A percentile compares a stretch with the other conserved stretches of the same genome.
Evolutionary conservation across 441 rosid genomes (phyloP).

Genomic region (Populus hybrid): DNA sequence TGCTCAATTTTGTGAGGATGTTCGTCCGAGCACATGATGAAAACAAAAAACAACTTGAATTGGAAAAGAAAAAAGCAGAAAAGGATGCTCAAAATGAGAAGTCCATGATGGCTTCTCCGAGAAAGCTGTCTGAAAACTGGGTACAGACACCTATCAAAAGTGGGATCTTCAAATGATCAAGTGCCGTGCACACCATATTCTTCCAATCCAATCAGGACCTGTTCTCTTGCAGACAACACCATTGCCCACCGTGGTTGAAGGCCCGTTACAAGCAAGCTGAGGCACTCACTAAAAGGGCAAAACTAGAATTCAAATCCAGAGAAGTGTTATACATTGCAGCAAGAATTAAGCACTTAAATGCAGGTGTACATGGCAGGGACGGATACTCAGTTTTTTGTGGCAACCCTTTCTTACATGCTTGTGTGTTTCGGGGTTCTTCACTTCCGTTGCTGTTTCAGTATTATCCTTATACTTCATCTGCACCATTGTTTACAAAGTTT

Average conservation of each 20-base stretch:
- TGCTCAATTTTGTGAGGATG: constrained; percentile 77
- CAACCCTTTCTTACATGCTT: not conserved
- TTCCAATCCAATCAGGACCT: constrained; percentile 11
- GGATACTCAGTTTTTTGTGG: constrained; percentile 6
- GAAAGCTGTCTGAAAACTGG: constrained; percentile 24
- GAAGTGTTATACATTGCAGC: constrained; percentile 10
- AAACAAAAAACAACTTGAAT: constrained; percentile 74
- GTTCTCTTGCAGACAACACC: constrained; percentile 3
- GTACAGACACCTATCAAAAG: constrained; percentile 17
- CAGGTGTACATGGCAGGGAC: not conserved
- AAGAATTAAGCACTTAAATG: constrained; percentile 2
- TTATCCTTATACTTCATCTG: not conserved
- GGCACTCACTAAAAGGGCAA: not conserved
- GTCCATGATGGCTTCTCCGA: constrained; percentile 29
- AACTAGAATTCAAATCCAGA: not conserved
- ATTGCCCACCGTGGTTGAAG: not conserved
- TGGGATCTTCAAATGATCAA: constrained; percentile 25
- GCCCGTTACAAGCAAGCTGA: constrained; percentile 1
- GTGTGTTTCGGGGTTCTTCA: not conserved
- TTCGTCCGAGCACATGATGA: constrained; percentile 74
- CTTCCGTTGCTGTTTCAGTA: not conserved
- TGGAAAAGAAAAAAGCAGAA: constrained; percentile 65
- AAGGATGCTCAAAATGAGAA: constrained; percentile 54
- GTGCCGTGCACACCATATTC: not conserved
- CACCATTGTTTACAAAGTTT: not conserved